Evolutionary conservation across 2,329 filamentous ascomycete species (phyloP).

Genomic region (Plectosphaerella cucumerina): DNA sequence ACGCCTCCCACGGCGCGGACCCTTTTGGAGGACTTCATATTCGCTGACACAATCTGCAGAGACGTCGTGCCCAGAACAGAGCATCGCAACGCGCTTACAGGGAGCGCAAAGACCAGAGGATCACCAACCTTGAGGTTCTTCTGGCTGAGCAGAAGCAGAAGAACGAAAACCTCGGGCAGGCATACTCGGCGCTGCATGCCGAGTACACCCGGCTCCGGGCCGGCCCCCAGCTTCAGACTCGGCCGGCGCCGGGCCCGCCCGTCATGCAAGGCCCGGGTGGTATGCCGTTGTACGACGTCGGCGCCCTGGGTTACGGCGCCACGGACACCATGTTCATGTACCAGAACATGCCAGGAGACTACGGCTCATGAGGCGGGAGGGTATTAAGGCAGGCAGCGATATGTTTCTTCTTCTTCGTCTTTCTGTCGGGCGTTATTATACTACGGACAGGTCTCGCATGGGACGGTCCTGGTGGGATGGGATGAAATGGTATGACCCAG

Average conservation of each 20-base stretch:
- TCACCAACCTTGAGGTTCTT: conserved; percentile 57
- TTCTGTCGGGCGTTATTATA: too few relatives aligned
- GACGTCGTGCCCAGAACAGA: conserved; percentile 26
- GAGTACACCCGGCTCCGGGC: conserved; percentile 33
- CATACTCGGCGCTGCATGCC: conserved; percentile 45
- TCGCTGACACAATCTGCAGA: conserved; percentile 12
- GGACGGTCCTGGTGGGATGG: too few relatives aligned
- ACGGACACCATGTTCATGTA: conserved; percentile 26
- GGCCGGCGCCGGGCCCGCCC: conserved; percentile 5
- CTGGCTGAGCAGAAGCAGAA: conserved; percentile 49
- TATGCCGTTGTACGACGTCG: conserved; percentile 7
- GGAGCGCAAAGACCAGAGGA: conserved; percentile 48
- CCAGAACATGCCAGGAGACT: conserved; percentile 16
- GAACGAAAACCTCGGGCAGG: conserved; percentile 50
- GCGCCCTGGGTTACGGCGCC: neutral
- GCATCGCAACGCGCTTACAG: conserved; percentile 26
- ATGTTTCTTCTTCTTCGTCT: too few relatives aligned
- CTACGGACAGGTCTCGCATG: too few relatives aligned
- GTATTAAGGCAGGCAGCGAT: neutral
- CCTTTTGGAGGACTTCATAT: neutral
- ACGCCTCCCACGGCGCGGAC: neutral
- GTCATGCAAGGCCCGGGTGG: neutral
- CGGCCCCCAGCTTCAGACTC: conserved; percentile 8
- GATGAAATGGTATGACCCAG: too few relatives aligned
- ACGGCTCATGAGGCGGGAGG: conserved; percentile 7